Conservation (phyloP, 768 basidiomycete species). For the Boletus pseudopeckii region DNA sequence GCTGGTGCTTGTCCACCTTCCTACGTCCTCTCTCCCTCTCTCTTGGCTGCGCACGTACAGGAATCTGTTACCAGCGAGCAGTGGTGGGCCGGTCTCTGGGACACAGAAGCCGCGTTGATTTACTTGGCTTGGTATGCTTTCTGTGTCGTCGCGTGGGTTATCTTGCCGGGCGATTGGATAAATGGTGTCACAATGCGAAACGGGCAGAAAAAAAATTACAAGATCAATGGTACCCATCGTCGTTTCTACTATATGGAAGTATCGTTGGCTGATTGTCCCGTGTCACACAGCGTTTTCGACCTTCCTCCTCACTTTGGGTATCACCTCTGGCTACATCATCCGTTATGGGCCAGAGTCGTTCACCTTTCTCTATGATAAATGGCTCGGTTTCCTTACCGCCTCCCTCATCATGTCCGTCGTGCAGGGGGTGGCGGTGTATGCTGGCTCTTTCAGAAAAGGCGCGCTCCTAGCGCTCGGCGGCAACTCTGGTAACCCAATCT, state of each 20-base stretch:
- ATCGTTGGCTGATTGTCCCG: background rate
- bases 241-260: background rate
- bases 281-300: constrained; percentile 73
- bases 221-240: constrained; percentile 78
- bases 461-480: constrained; percentile 89
- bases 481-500: constrained; percentile 81
- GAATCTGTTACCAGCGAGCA: constrained; percentile 43
- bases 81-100: constrained; percentile 82
- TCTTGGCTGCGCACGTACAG: constrained; percentile 37
- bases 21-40: constrained; percentile 33
- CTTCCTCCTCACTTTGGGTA: constrained; percentile 74
- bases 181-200: constrained; percentile 69
- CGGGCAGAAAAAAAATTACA: constrained; percentile 79
- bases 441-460: constrained; percentile 60
- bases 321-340: constrained; percentile 64
- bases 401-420: constrained; percentile 71
- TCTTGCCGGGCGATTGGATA: constrained; percentile 73
- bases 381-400: constrained; percentile 85
- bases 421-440: constrained; percentile 73
- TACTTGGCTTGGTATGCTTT: constrained; percentile 94
- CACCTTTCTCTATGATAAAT: constrained; percentile 90
- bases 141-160: constrained; percentile 73
- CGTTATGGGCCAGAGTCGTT: constrained; percentile 76
- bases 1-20: constrained; percentile 68
- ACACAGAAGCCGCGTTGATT: constrained; percentile 67